phyloP scores from a whole-genome alignment of 2,329 filamentous ascomycete species.

The Colletotrichum limetticola region DNA sequence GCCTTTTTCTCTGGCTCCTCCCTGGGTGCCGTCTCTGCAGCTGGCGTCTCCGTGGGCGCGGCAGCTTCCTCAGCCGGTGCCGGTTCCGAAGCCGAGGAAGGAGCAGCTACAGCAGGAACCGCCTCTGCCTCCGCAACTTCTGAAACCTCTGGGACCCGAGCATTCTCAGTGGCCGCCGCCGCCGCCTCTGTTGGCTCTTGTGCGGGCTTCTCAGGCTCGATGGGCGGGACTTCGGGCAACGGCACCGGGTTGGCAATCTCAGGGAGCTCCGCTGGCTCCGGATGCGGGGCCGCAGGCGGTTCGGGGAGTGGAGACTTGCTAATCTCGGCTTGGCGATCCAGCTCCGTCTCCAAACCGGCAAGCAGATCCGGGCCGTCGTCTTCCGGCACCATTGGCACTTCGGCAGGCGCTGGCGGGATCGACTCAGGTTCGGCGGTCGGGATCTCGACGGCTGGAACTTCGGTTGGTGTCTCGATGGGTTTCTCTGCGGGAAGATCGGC shows the following conservation, averaged over 20 bases:
- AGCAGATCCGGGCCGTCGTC: conserved; percentile 35
- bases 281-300: conserved; percentile 24
- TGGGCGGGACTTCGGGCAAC: conserved; percentile 17
- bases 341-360: conserved; percentile 33
- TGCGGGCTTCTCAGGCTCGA: conserved; percentile 12
- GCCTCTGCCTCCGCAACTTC: not conserved
- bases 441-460: not conserved
- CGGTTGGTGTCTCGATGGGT: not conserved
- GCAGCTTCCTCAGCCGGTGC: not conserved
- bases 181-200: not conserved
- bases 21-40: not conserved
- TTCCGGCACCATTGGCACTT: not conserved
- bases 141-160: not conserved
- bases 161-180: not conserved
- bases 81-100: not conserved
- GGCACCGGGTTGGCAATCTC: conserved; percentile 19
- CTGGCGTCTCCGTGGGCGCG: not conserved
- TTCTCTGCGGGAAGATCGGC: not conserved
- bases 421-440: conserved; percentile 14
- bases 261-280: conserved; percentile 22
- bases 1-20: conserved; percentile 12
- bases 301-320: conserved; percentile 25
- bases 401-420: not conserved
- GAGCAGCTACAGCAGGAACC: not conserved
- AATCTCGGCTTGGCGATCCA: conserved; percentile 29